Evolutionary conservation across 768 basidiomycete genomes (phyloP), one percentile per base, ranked within the genome.

Genomic region (Tulasnella sp.): DNA sequence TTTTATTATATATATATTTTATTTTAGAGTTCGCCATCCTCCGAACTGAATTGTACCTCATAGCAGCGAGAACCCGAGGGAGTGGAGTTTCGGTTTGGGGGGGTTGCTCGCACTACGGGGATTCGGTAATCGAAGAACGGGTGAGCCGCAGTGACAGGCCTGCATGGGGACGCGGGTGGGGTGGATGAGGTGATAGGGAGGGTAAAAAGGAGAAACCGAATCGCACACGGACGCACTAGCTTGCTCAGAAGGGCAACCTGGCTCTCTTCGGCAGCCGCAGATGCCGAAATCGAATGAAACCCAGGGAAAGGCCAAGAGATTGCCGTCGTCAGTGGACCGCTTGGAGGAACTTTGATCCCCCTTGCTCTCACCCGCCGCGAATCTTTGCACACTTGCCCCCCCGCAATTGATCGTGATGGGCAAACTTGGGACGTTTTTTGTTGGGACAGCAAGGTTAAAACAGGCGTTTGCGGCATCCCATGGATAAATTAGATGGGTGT

Each of bases 91-190:
- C n/a, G 31, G 31, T 27, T 27, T 27, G 62, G 21, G 62, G 62
- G 62, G n/a, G n/a, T n/a, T 18, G 27, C 10, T 18, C 16, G 31
- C 31, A 14, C 16, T 14, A 27, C 19, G n/a, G 62, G 62, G 62
- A 68, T 68, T 68, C 62, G 62, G 62, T 68, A 68, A 62, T 68
- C 62, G 62, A 68, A 36, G 62, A 68, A 36, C 62, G 62, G 62
- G 62, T 68, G 62, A 68, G 62, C 62, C 62, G 62, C 62, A 18
- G 62, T 36, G 62, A 68, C 62, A 68, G 62, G 62, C 62, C 31
- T 34, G 31, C n/a, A n/a, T n/a, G n/a, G n/a, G n/a, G n/a, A n/a
- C n/a, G n/a, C n/a, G n/a, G n/a, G 62, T 12, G 62, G 4, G 27
- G 34, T 3, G 31, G 62, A 68, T 68, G 62, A 68, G 62, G 62